Evolutionary conservation across 2,329 filamentous ascomycete genomes (phyloP), one percentile per base, ranked within the genome.

Genomic region (Microascus cirrosus): DNA sequence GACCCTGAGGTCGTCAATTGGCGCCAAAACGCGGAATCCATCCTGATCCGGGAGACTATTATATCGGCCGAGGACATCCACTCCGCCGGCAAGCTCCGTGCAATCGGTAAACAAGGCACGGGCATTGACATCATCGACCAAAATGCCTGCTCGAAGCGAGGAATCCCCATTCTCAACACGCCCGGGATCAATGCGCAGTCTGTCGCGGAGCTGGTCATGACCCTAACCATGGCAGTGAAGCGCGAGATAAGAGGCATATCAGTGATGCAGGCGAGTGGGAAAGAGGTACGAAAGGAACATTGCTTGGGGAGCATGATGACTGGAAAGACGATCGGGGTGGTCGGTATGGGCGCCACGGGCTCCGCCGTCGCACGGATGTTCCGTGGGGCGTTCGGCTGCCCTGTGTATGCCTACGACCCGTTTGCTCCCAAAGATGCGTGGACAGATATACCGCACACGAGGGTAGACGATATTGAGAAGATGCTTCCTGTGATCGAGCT

Each of bases 111-210:
- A 22, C 42, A 48, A n/a, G 42, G 42, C 18, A 10, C 11, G 3
- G 42, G 42, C 3, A 10, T 22, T 20, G 42, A 48, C n/a, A 48
- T 2, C 2, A 20, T 48, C 7, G 42, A 48, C n/a, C 2, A 2
- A 5, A 3, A 48, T 2, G 42, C 42, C 6, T 48, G 42, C 20
- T 61, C 64, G 3, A 63, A 65, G 2, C 66, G 70, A 0, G 70
- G 67, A 0, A 73, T 78, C 61, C 69, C 68, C n/a, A 71, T 78
- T 32, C 68, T 73, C 61, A 77, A 78, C 59, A 78, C 75, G 0
- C 76, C 75, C 0, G 76, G 74, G 1, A 70, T 75, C 0, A 78
- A 74, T 59, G 69, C 71, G 0, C 69, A 70, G 1, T 69, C 73
- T 1, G 74, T 76, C 0, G 74, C 74, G 0, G 73, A 75, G 58